phyloP scores from a whole-genome alignment of 2,329 filamentous ascomycete species.

The Cytospora leucostoma region DNA sequence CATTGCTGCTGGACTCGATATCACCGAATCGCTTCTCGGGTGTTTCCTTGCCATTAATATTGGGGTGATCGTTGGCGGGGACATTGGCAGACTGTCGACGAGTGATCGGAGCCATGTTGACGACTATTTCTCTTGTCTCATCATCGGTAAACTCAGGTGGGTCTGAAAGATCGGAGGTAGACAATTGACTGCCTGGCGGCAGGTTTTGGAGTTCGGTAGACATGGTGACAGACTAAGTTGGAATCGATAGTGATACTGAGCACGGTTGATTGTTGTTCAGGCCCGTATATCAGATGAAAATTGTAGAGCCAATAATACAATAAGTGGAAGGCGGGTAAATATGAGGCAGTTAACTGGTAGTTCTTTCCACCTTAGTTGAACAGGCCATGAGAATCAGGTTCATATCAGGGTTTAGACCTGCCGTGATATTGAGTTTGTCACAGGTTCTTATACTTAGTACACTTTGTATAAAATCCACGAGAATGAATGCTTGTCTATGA shows the following conservation, averaged over 20 bases:
- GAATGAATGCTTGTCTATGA: not conserved
- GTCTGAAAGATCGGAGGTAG: conserved; percentile 20
- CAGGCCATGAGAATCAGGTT: not conserved
- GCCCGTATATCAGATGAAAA: not conserved
- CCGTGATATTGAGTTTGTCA: not conserved
- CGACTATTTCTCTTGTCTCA: conserved; percentile 4
- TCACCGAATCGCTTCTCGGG: not conserved
- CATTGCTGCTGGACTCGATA: not conserved
- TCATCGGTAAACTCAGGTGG: conserved; percentile 18
- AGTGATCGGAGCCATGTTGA: conserved; percentile 4
- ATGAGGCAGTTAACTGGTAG: not conserved
- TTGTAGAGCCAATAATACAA: too few relatives aligned
- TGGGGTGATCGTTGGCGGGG: not conserved
- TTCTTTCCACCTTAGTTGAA: not conserved
- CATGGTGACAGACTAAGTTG: conserved; percentile 9
- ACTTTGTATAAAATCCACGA: not conserved
- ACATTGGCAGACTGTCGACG: conserved; percentile 2
- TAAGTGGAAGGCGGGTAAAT: not conserved
- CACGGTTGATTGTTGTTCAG: not conserved
- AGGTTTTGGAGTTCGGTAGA: not conserved
- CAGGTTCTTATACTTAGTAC: not conserved
- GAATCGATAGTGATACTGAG: not conserved
- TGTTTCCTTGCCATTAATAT: not conserved
- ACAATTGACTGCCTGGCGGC: conserved; percentile 19
- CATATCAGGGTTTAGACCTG: not conserved